phyloP scores from a whole-genome alignment of 257 asterid species.

The Jacaranda mimosifolia region DNA sequence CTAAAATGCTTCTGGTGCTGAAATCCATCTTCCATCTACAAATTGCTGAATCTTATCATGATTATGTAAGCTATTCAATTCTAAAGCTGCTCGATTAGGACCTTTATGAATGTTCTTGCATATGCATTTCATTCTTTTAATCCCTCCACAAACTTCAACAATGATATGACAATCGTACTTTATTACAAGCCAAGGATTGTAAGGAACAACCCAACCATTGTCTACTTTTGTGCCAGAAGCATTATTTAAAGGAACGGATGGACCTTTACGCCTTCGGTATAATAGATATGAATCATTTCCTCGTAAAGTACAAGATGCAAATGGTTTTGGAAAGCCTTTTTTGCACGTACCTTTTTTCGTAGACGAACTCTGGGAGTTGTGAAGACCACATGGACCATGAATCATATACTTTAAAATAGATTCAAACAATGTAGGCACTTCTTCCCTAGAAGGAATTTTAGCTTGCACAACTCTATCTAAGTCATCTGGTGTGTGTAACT shows the following conservation, averaged over 20 bases:
- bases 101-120: constrained; percentile 1
- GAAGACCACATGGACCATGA: neutral
- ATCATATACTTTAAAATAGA: neutral
- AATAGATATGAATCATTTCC: neutral
- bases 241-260: neutral
- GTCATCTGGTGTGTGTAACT: neutral
- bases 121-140: neutral
- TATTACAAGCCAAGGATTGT: neutral
- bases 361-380: neutral
- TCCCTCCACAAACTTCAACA: neutral
- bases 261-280: neutral
- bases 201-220: neutral
- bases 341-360: neutral
- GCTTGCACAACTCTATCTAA: neutral
- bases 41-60: neutral
- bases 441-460: neutral
- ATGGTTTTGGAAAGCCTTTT: neutral
- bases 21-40: neutral
- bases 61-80: neutral
- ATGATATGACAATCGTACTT: neutral
- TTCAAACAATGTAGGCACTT: neutral
- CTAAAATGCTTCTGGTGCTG: neutral
- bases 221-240: neutral
- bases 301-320: neutral
- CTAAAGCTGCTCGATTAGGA: too few relatives aligned